Conservation (phyloP, 257 asterid species). For the Osmanthus fragrans region DNA sequence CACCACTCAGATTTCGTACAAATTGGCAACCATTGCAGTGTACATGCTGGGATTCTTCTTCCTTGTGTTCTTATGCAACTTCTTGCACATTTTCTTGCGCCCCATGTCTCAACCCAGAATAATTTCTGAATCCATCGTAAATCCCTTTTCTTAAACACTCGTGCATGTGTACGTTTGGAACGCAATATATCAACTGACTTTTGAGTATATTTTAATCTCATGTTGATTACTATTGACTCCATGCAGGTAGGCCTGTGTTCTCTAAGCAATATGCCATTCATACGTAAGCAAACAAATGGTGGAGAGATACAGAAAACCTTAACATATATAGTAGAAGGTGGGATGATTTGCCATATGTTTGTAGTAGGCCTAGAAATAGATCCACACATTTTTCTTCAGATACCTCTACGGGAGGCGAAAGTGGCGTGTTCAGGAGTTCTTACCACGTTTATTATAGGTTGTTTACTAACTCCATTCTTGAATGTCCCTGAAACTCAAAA, state of each 20-base stretch:
- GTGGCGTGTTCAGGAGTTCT: slow-evolving; percentile 71
- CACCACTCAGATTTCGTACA: slow-evolving; percentile 44
- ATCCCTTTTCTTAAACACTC: background rate
- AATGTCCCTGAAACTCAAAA: slow-evolving; percentile 34
- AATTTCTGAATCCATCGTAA: slow-evolving; percentile 76
- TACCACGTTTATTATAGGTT: slow-evolving; percentile 58
- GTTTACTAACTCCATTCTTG: slow-evolving; percentile 49
- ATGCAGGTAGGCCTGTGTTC: slow-evolving; percentile 79
- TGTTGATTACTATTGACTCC: background rate
- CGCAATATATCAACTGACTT: too few relatives aligned
- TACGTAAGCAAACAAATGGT: slow-evolving; percentile 37
- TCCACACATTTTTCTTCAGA: slow-evolving; percentile 66
- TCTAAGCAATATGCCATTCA: slow-evolving; percentile 57
- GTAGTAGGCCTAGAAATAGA: slow-evolving; percentile 82
- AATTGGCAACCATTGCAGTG: slow-evolving; percentile 61
- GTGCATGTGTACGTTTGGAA: background rate
- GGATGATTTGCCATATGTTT: slow-evolving; percentile 90
- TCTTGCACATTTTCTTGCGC: slow-evolving; percentile 62
- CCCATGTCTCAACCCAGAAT: slow-evolving; percentile 79
- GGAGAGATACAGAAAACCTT: slow-evolving; percentile 54
- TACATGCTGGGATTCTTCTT: slow-evolving; percentile 86
- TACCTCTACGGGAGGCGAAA: slow-evolving; percentile 73
- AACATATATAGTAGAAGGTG: slow-evolving; percentile 70
- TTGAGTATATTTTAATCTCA: background rate
- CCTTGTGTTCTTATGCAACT: slow-evolving; percentile 76